A percentile compares a stretch with the other conserved stretches of the same genome.
Conservation (phyloP, 257 asterid species). For the Capsicum rhomboideum region DNA sequence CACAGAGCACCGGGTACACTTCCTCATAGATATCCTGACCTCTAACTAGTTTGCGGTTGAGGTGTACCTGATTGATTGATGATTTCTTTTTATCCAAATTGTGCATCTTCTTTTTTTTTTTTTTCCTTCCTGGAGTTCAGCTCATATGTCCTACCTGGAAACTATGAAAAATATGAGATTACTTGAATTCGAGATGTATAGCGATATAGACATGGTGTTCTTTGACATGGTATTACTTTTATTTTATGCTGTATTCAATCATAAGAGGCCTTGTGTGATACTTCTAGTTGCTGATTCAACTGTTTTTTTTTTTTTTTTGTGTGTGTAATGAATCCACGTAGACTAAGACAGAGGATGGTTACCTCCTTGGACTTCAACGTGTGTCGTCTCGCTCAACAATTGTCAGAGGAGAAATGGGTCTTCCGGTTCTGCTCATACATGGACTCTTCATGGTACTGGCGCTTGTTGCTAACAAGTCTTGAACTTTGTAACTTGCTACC, state of each 20-base stretch:
- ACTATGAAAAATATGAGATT: not conserved
- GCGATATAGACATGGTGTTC: not conserved
- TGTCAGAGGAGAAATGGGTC: conserved; percentile 22
- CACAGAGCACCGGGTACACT: conserved; percentile 64
- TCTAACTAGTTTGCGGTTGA: not conserved
- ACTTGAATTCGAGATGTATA: not conserved
- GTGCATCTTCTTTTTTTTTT: not conserved
- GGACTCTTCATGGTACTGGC: conserved; percentile 90
- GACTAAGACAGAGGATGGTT: conserved; percentile 81
- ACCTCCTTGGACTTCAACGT: conserved; percentile 80
- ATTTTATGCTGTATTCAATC: not conserved
- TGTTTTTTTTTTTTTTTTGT: not conserved
- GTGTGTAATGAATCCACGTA: conserved; percentile 14
- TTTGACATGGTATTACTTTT: not conserved
- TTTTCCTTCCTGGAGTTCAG: not conserved
- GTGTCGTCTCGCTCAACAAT: conserved; percentile 53
- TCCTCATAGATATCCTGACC: not conserved
- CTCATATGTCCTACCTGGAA: not conserved
- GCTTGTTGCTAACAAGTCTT: not conserved
- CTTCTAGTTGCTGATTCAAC: not conserved
- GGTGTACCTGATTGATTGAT: not conserved
- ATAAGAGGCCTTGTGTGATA: not conserved
- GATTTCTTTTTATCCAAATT: not conserved
- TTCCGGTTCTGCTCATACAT: conserved; percentile 83
- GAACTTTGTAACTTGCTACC: not conserved